Percentiles rank a stretch among this genome's conserved stretches.
phyloP scores from a whole-genome alignment of 768 basidiomycete species.

The Asterophora parasitica region DNA sequence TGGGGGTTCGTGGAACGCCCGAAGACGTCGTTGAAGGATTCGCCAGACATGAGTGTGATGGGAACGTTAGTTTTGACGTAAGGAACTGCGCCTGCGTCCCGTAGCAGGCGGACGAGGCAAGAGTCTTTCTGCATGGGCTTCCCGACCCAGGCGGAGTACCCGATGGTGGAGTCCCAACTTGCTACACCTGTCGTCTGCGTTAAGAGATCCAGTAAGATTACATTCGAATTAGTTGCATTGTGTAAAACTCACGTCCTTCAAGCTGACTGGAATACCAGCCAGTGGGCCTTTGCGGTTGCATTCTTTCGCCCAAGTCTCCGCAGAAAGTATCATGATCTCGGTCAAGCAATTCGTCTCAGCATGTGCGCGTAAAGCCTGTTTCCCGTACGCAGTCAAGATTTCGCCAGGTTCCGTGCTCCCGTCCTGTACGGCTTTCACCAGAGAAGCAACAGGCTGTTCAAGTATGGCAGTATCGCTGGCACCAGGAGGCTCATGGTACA shows the following conservation, averaged over 20 bases:
- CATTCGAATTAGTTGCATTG: slow-evolving; percentile 12
- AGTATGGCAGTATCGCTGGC: slow-evolving; percentile 26
- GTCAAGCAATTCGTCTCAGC: slow-evolving; percentile 52
- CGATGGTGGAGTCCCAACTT: slow-evolving; percentile 55
- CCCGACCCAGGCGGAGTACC: slow-evolving; percentile 48
- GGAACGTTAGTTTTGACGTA: slow-evolving; percentile 68
- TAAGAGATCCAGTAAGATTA: slow-evolving; percentile 3
- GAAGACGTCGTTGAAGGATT: slow-evolving; percentile 53
- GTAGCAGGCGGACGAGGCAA: slow-evolving; percentile 46
- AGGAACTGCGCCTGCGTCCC: slow-evolving; percentile 59
- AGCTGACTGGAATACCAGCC: slow-evolving; percentile 50
- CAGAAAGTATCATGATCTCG: slow-evolving; percentile 45
- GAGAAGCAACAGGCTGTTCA: slow-evolving; percentile 21
- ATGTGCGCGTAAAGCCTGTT: slow-evolving; percentile 41
- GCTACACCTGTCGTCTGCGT: slow-evolving; percentile 43
- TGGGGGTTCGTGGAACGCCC: slow-evolving; percentile 60
- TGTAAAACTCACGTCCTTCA: slow-evolving; percentile 38
- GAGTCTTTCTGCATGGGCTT: slow-evolving; percentile 44
- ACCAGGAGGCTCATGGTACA: slow-evolving; percentile 27
- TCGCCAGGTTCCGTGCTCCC: slow-evolving; percentile 25
- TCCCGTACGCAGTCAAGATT: slow-evolving; percentile 39
- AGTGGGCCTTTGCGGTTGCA: slow-evolving; percentile 33
- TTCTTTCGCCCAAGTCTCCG: slow-evolving; percentile 28
- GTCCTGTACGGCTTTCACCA: slow-evolving; percentile 27
- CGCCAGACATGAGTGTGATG: slow-evolving; percentile 54